Evolutionary conservation across 176 grass and related monocot species (phyloP).

Genomic region (Elaeis guineensis): DNA sequence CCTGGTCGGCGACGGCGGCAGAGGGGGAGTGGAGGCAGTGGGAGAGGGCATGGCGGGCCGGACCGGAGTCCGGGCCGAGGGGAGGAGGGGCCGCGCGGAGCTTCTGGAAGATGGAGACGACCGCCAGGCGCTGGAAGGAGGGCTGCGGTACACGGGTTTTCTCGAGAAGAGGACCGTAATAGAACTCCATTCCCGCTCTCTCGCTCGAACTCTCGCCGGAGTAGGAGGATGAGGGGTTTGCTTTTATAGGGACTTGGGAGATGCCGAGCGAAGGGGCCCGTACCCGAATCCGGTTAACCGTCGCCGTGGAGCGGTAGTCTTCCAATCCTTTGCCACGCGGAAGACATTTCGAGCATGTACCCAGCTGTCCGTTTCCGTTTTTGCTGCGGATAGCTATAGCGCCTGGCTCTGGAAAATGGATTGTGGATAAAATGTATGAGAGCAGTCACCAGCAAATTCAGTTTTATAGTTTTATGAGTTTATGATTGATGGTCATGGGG

Average conservation of each 20-base stretch:
- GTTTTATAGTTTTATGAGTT: too few relatives aligned
- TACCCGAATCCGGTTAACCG: too few relatives aligned
- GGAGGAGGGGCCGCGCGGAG: conserved; percentile 39
- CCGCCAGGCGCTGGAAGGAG: conserved; percentile 19
- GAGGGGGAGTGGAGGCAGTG: conserved; percentile 27
- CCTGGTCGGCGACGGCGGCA: conserved; percentile 31
- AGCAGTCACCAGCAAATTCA: too few relatives aligned
- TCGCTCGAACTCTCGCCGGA: too few relatives aligned
- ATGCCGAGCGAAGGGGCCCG: too few relatives aligned
- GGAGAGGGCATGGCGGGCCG: conserved; percentile 22
- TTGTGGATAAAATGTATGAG: too few relatives aligned
- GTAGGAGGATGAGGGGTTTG: too few relatives aligned
- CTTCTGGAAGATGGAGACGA: conserved; percentile 14
- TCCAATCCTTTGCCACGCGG: conserved; percentile 82
- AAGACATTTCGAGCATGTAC: conserved; percentile 82
- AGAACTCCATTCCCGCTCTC: conserved; percentile 13
- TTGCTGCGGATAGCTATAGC: too few relatives aligned
- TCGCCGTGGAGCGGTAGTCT: conserved; percentile 23
- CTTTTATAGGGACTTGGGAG: too few relatives aligned
- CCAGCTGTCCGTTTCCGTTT: conserved; percentile 30
- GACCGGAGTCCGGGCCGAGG: conserved; percentile 18
- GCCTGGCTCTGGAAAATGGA: too few relatives aligned
- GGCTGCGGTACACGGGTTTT: conserved; percentile 13
- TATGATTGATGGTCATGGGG: too few relatives aligned
- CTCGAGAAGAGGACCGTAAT: conserved; percentile 22